Evolutionary conservation across 129 eudicot genomes (phyloP), one percentile per base, ranked within the genome.

Genomic region (Smallanthus sonchifolius): DNA sequence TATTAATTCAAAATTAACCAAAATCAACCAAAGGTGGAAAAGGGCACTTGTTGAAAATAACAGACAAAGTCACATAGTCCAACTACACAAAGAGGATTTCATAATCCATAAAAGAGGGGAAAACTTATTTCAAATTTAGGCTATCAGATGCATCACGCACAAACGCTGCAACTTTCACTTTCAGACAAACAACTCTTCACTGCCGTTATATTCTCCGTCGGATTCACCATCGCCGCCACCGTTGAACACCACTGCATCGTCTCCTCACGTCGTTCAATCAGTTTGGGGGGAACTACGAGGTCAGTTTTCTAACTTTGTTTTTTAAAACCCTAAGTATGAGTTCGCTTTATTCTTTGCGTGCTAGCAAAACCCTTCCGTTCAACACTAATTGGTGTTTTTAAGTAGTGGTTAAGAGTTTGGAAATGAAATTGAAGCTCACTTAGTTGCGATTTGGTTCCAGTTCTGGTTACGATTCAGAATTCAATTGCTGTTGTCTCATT

Each of bases 71-170:
- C 72, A 1, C 76, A 45, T 60, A 71, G 71, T 77, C 81, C 76
- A 77, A 69, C 81, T 59, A 69, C 69, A 77, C 62, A 17, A 60
- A 60, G 70, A 62, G 67, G 67, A 34, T 62, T 62, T 62, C 45
- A 34, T 62, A 70, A 78, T 78, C 77, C 73, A 51, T 43, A 70
- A 78, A 78, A 78, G 77, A 78, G 82, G 77, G 82, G 82, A 78
- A 78, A 78, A 44, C 62, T 73, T 15, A 68, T 67, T 73, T 59
- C 73, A 75, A 78, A 78, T 62, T 78, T 78, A 4, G 51, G 51
- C 51, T 9, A 42, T 45, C 67, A 78, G 72, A 70, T 70, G 54
- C 76, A 44, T 54, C 71, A 75, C 54, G 32, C 70, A 75, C 4
- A 20, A 48, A 77, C 74, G 67, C 28, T 76, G 48, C 70, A 45